These are phyloP conservation scores for Drechslerella dactyloides DNA, from an alignment of 2,329 filamentous ascomycete genomes.

Conservation along the genomic window DNA sequence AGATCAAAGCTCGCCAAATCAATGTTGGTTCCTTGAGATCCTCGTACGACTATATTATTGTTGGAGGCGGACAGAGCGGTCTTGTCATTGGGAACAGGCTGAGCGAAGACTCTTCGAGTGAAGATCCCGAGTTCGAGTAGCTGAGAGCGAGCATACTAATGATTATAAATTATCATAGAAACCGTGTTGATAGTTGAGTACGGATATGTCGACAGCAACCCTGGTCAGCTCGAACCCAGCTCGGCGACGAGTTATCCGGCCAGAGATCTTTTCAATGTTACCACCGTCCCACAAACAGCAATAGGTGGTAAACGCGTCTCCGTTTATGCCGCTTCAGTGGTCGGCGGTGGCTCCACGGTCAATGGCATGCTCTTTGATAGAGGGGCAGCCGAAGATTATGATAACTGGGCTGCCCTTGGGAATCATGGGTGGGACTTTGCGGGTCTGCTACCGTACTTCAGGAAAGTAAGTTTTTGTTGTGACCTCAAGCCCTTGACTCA, in stretches of 20 bases:
- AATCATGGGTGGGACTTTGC: slow-evolving; percentile 62
- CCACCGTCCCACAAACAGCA: slow-evolving; percentile 59
- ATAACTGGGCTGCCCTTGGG: slow-evolving; percentile 61
- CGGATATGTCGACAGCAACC: slow-evolving; percentile 45
- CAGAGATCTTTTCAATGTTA: slow-evolving; percentile 56
- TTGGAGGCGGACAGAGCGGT: slow-evolving; percentile 54
- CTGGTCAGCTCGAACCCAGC: slow-evolving; percentile 53
- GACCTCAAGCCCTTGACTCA: too few relatives aligned
- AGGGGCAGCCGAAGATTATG: slow-evolving; percentile 59
- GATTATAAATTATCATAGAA: slow-evolving; percentile 40
- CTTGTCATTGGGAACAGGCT: slow-evolving; percentile 55
- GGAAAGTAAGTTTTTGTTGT: slow-evolving; percentile 55
- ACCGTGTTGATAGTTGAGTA: slow-evolving; percentile 56
- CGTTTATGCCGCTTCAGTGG: slow-evolving; percentile 57
- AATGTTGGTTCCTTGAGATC: slow-evolving; percentile 27
- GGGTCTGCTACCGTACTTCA: slow-evolving; percentile 56
- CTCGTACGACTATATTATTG: slow-evolving; percentile 54
- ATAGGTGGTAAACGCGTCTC: slow-evolving; percentile 57
- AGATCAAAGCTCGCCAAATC: slow-evolving; percentile 43
- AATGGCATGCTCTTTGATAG: slow-evolving; percentile 63
- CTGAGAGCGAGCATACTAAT: not conserved
- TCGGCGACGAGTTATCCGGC: slow-evolving; percentile 53
- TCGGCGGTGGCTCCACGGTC: slow-evolving; percentile 59
- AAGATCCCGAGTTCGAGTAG: not conserved
- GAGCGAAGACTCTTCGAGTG: slow-evolving; percentile 54